Conservation (phyloP, 257 asterid species). For the Nicotiana paniculata region DNA sequence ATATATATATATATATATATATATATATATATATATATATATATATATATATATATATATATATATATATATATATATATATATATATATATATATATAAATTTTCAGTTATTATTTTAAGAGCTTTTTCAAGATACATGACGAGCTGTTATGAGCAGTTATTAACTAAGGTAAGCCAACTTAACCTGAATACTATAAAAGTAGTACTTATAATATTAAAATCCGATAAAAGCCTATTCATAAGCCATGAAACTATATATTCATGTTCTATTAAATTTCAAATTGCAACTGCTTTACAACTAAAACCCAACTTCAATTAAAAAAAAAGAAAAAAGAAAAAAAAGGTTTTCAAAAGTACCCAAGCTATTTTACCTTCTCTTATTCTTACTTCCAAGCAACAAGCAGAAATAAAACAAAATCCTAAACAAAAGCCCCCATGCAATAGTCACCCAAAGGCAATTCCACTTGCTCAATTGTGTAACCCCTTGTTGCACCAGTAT, state of each 20-base stretch:
- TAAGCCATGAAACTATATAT: background rate
- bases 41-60: no score
- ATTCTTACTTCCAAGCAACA: slow-evolving; percentile 28
- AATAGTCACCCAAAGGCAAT: slow-evolving; percentile 28
- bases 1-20: no score
- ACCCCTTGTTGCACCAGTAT: slow-evolving; percentile 28
- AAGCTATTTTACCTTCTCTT: slow-evolving; percentile 21
- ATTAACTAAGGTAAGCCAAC: background rate
- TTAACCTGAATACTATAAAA: background rate
- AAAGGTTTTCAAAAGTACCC: background rate
- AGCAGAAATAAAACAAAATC: slow-evolving; percentile 26
- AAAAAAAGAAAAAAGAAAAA: background rate
- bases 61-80: no score
- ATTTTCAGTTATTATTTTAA: no score
- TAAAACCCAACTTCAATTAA: background rate
- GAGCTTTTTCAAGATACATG: no score
- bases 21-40: no score
- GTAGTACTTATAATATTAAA: no score
- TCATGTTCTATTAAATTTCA: background rate
- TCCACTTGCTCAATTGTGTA: slow-evolving; percentile 27
- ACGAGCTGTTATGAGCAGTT: no score
- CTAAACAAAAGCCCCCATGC: slow-evolving; percentile 41
- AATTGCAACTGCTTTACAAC: background rate
- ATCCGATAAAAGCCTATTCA: background rate
- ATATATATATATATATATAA: no score